Percentiles rank a stretch among this genome's conserved stretches.
Conservation (phyloP, 208 protist species). For the Trypanosoma cruzi region DNA sequence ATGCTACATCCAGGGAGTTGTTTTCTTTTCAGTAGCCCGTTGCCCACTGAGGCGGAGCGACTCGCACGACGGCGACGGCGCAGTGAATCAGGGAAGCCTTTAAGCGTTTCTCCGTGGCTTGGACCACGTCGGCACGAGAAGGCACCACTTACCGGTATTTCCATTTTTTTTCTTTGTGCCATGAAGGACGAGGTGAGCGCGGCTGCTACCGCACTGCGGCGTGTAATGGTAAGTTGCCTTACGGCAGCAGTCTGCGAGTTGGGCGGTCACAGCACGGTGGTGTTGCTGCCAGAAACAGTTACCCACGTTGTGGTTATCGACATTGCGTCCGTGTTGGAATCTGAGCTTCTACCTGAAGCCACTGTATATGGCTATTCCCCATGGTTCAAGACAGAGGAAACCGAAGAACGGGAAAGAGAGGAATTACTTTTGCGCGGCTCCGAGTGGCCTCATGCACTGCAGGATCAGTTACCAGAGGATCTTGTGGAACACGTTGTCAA, state of each 20-base stretch:
- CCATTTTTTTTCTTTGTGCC: conserved; percentile 29
- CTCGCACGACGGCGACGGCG: conserved; percentile 6
- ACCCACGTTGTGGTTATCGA: conserved; percentile 82
- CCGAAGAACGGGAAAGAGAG: background rate
- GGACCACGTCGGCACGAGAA: conserved; percentile 24
- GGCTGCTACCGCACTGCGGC: conserved; percentile 33
- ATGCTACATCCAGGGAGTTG: conserved; percentile 47
- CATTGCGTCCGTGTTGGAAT: conserved; percentile 36
- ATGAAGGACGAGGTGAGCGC: background rate
- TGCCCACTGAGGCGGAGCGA: conserved; percentile 49
- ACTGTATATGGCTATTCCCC: background rate
- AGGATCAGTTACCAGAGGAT: conserved; percentile 1
- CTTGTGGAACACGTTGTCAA: conserved; percentile 17
- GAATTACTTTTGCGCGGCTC: conserved; percentile 10
- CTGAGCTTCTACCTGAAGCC: background rate
- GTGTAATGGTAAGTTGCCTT: conserved; percentile 53
- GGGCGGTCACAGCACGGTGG: conserved; percentile 49
- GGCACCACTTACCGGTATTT: conserved; percentile 27
- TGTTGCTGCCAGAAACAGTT: conserved; percentile 40
- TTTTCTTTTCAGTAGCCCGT: conserved; percentile 61
- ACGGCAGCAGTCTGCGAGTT: conserved; percentile 50
- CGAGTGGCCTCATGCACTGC: conserved; percentile 15
- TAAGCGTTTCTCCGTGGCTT: conserved; percentile 18
- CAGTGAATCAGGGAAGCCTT: conserved; percentile 7
- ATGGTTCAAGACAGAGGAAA: conserved; percentile 9